Percentiles rank a stretch among this genome's conserved stretches.
Conservation (phyloP, 2,329 filamentous ascomycete genomes). For the Stachybotrys elegans region DNA sequence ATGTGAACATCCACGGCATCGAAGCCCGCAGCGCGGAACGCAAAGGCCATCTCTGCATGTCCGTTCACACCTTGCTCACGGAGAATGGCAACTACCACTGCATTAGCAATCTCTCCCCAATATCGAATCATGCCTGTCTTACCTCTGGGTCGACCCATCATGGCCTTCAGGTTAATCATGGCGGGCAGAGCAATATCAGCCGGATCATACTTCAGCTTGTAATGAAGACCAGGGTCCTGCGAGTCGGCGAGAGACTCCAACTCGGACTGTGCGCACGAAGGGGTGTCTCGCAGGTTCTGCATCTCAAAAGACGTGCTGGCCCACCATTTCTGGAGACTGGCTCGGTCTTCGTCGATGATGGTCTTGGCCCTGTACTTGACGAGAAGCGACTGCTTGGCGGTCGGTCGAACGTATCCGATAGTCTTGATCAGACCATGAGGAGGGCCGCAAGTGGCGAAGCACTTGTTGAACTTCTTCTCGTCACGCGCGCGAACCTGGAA, state of each 20-base stretch:
- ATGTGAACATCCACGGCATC: conserved; percentile 92
- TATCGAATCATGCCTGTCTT: no score
- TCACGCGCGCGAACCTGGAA: conserved; percentile 89
- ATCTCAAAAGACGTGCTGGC: conserved; percentile 82
- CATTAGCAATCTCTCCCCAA: neutral
- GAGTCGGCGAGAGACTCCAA: conserved; percentile 70
- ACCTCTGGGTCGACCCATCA: conserved; percentile 53
- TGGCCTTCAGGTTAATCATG: conserved; percentile 38
- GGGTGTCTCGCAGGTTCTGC: conserved; percentile 87
- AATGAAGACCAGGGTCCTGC: conserved; percentile 76
- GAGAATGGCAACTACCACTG: conserved; percentile 69
- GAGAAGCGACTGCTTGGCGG: conserved; percentile 67
- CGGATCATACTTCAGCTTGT: conserved; percentile 76
- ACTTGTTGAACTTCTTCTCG: conserved; percentile 79
- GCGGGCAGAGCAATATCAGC: conserved; percentile 67
- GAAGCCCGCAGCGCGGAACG: conserved; percentile 88
- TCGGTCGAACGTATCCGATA: conserved; percentile 70
- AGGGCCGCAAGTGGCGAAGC: conserved; percentile 86
- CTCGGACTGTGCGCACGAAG: conserved; percentile 79
- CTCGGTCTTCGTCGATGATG: conserved; percentile 64
- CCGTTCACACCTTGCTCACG: conserved; percentile 95
- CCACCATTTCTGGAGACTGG: conserved; percentile 82
- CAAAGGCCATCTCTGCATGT: conserved; percentile 96
- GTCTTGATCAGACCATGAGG: conserved; percentile 76
- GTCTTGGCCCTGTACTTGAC: conserved; percentile 67